Evolutionary conservation across 75 land plant species (phyloP).

Genomic region (Sequoia sempervirens): DNA sequence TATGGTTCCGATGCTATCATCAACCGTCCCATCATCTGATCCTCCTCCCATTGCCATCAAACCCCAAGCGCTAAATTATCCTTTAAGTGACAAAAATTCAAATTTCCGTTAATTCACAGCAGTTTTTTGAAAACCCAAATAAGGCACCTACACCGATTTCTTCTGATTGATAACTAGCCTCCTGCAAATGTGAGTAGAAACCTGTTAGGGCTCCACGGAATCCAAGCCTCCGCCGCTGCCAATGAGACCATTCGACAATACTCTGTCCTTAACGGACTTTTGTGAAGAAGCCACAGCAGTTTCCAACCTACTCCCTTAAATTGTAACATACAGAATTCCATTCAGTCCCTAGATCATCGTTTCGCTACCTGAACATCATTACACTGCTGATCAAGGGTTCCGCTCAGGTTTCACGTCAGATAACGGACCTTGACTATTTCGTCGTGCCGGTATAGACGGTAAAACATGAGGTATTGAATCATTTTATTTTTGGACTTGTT

Average conservation of each 20-base stretch:
- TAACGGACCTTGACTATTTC: neutral
- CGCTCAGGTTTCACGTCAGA: neutral
- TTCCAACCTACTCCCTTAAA: neutral
- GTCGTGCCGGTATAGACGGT: neutral
- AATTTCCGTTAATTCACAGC: constrained; percentile 4
- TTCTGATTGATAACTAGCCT: neutral
- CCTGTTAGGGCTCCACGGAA: constrained; percentile 9
- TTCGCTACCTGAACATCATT: neutral
- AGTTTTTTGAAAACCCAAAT: neutral
- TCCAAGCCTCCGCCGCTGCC: constrained; percentile 4
- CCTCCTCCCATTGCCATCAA: constrained; percentile 16
- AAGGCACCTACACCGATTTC: neutral
- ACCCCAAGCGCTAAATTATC: neutral
- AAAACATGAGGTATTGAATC: neutral
- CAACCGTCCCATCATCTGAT: constrained; percentile 21
- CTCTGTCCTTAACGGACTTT: constrained; percentile 1
- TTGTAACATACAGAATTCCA: constrained; percentile 6
- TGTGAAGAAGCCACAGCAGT: neutral
- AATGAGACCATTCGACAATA: neutral
- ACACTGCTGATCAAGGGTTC: neutral
- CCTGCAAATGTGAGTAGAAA: constrained; percentile 12
- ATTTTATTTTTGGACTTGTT: neutral
- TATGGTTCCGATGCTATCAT: constrained; percentile 58
- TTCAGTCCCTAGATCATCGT: constrained; percentile 3
- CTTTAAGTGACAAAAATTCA: constrained; percentile 3